Evolutionary conservation across 1,139 yeast species (phyloP).

Genomic region (Candida dubliniensis): DNA sequence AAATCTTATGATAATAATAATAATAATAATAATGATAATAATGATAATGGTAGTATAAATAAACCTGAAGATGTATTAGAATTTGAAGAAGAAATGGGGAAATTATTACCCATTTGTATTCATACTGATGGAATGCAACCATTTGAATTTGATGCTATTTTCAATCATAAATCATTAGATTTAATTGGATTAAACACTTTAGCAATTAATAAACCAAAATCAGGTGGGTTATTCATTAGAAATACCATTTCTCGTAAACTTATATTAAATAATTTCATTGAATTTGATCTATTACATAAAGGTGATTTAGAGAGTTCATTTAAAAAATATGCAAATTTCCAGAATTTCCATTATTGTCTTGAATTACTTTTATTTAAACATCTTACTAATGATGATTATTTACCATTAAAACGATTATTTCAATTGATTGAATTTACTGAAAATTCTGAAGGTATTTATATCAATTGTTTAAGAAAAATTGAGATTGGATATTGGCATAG

Average conservation of each 20-base stretch:
- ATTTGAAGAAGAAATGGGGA: conserved; percentile 18
- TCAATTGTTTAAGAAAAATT: conserved; percentile 45
- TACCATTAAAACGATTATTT: conserved; percentile 25
- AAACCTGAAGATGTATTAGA: conserved; percentile 24
- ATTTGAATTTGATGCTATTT: conserved; percentile 17
- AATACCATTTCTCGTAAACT: conserved; percentile 32
- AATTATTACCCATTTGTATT: conserved; percentile 28
- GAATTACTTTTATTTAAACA: conserved; percentile 41
- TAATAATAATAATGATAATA: too few relatives aligned
- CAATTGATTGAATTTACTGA: conserved; percentile 30
- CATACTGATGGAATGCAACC: conserved; percentile 33
- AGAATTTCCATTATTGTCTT: conserved; percentile 39
- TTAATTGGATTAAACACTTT: conserved; percentile 37
- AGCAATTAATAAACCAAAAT: conserved; percentile 20
- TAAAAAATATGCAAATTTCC: conserved; percentile 29
- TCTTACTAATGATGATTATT: conserved; percentile 21
- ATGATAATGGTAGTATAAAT: conserved; percentile 1
- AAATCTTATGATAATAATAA: conserved; percentile 24
- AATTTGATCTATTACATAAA: conserved; percentile 34
- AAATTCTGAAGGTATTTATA: conserved; percentile 34
- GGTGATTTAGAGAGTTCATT: conserved; percentile 19
- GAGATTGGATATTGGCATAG: conserved; percentile 42
- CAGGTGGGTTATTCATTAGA: conserved; percentile 21
- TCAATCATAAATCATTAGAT: conserved; percentile 19
- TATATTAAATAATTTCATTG: conserved; percentile 40